Base-by-base conservation (phyloP, 148 eudicot species). In the Fagopyrum tataricum region DNA sequence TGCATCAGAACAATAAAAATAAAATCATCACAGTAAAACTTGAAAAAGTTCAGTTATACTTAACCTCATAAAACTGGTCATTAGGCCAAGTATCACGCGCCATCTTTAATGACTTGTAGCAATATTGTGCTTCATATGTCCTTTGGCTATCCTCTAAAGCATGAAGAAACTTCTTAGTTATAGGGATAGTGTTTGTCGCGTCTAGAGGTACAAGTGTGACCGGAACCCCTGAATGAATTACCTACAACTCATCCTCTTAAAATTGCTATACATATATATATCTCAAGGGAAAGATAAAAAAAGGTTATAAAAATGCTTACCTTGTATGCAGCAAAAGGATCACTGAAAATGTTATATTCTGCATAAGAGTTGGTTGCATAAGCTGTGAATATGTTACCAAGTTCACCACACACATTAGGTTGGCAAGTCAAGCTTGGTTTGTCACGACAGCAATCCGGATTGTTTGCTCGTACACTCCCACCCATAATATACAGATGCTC, bases 311-410 rank as follows among this genome's bases (percentile, higher is more conserved):
- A 2, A 20, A 20, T 20, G 20, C 64, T 26, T 75, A 94, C 98
- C 91, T 91, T 90, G 73, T 88, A 89, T 14, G 98, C 97, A 70
- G 97, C 97, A 85, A 94, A 94, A 46, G 98, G 98, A 79, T 94
- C 98, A 48, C 79, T 85, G 73, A 89, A 94, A 23, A 94, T 72
- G 72, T 94, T 94, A 81, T 85, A 94, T 79, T 94, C 98, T 21
- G 97, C 93, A 74, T 88, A 91, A 37, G 97, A 97, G 76, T 94
- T 94, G 40, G 86, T 82, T 8, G 81, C 81, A 78, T 86, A 86
- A 78, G 77, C 91, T 7, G 93, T 88, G 79, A 81, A 88, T 66
- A 94, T 21, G 73, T 94, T 94, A 20, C 98, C 98, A 48, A 15
- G 83, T 56, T 87, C 84, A 4, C 92, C 88, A 78, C 98, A 93